Conservation (phyloP, 805 yeast species). For the Monosporozyma servazzii region DNA sequence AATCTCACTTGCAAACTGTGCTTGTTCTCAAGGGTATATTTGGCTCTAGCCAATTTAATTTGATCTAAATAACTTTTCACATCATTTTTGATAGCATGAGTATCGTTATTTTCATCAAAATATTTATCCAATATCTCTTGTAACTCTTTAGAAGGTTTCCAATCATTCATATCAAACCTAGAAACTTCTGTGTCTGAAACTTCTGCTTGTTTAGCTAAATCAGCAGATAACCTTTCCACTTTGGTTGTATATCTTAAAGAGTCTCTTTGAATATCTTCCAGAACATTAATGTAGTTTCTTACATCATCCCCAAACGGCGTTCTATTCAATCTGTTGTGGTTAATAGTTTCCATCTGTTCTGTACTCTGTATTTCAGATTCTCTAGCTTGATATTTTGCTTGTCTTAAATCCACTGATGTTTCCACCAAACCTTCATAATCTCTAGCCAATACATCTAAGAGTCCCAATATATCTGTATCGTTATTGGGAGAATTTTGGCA, state of each 20-base stretch:
- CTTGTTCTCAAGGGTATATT: slow-evolving; percentile 24
- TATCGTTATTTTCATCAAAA: slow-evolving; percentile 4
- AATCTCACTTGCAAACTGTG: slow-evolving; percentile 18
- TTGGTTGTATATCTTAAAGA: slow-evolving; percentile 20
- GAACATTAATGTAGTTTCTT: slow-evolving; percentile 13
- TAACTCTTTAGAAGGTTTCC: slow-evolving; percentile 19
- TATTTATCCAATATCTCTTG: slow-evolving; percentile 15
- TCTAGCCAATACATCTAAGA: slow-evolving; percentile 10
- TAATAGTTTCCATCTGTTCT: slow-evolving; percentile 3
- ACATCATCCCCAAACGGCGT: slow-evolving; percentile 1
- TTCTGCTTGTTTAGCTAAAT: slow-evolving; percentile 21
- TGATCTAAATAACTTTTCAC: slow-evolving; percentile 19
- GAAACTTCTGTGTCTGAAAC: slow-evolving; percentile 13
- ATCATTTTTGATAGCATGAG: slow-evolving; percentile 8
- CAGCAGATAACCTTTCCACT: slow-evolving; percentile 21
- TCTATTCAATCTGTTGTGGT: slow-evolving; percentile 2
- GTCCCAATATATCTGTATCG: slow-evolving; percentile 6
- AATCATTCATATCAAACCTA: slow-evolving; percentile 15
- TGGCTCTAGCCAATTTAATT: slow-evolving; percentile 26
- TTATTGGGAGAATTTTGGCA: slow-evolving; percentile 12
- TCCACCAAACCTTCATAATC: slow-evolving; percentile 8
- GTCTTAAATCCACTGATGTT: slow-evolving; percentile 15
- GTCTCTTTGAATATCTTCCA: slow-evolving; percentile 14
- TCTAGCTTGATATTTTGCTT: slow-evolving; percentile 15
- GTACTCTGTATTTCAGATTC: slow-evolving; percentile 10